phyloP scores from a whole-genome alignment of 768 basidiomycete species.

The Mycena epipterygia region DNA sequence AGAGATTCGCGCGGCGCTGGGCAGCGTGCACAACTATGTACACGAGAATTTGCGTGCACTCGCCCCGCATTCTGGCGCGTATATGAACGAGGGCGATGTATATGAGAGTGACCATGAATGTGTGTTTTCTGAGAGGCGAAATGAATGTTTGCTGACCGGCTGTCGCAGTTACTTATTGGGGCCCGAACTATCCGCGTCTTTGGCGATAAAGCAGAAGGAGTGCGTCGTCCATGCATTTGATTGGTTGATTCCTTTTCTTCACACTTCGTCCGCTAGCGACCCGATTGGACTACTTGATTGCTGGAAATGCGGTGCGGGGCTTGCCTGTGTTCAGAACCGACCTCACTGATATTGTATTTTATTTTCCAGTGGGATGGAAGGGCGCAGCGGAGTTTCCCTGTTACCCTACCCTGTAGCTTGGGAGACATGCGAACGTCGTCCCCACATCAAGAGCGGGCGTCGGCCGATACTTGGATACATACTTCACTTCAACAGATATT shows the following conservation, averaged over 20 bases:
- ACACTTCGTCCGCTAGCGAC: conserved; percentile 38
- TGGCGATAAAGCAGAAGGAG: conserved; percentile 51
- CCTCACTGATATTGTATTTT: not conserved
- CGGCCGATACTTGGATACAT: too few species aligned
- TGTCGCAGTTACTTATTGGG: conserved; percentile 47
- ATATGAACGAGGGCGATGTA: conserved; percentile 49
- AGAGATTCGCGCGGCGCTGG: conserved; percentile 5
- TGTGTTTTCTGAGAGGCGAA: conserved; percentile 20
- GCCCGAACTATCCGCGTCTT: conserved; percentile 47
- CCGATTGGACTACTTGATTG: conserved; percentile 47
- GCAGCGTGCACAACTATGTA: conserved; percentile 17
- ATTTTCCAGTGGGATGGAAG: not conserved
- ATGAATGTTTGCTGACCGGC: not conserved
- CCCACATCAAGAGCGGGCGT: too few species aligned
- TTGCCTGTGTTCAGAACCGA: not conserved
- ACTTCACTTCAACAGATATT: too few species aligned
- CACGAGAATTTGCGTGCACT: conserved; percentile 24
- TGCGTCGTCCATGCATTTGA: conserved; percentile 36
- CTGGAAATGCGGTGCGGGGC: conserved; percentile 51
- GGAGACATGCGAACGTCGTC: too few species aligned
- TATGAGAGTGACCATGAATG: conserved; percentile 48
- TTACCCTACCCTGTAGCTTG: not conserved
- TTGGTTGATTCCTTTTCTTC: not conserved
- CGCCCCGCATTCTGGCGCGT: conserved; percentile 36
- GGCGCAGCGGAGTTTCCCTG: not conserved